Evolutionary conservation across 305 asterid genomes (phyloP), one percentile per base, ranked within the genome.

Genomic region (Salvia sclarea): DNA sequence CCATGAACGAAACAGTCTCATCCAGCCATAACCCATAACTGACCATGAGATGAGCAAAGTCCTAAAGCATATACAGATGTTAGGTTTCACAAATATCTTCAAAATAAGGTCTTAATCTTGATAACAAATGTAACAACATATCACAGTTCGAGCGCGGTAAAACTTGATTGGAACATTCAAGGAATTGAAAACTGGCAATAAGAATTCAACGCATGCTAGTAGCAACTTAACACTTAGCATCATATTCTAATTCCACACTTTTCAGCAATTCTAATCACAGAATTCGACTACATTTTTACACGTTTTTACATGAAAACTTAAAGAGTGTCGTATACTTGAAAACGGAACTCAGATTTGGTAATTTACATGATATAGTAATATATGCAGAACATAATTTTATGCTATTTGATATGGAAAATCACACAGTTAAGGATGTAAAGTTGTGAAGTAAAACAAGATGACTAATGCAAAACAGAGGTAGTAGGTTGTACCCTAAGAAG

Each of bases 401-500:
- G 1, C 1, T 35, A n/a, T n/a, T 35, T 35, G 40, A 35, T 35
- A 35, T 8, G 70, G 53, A 52, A 53, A 71, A 22, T 50, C 54
- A 47, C 18, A 20, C 61, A 37, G 25, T 35, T 52, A 21, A 60
- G 21, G 28, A 59, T 52, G 55, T 20, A 10, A 50, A 50, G 14
- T 12, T 57, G 57, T 14, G 53, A 6, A 25, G 38, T 14, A 40
- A 18, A 59, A 16, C 30, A 57, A 73, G 28, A 61, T 2, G 6
- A 41, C 31, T 31, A 18, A 38, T 10, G 16, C 24, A 59, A 60
- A 59, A 53, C 55, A 69, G 52, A 75, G 43, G 41, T 56, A 33
- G 50, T 38, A 64, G 30, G 13, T 71, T 14, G 38, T 21, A 67
- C 74, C 78, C 24, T 63, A 37, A 75, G 48, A 62, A 40, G 60